Percentiles rank a stretch among this genome's conserved stretches.
These are phyloP conservation scores for Pleurotus eryngii DNA, from an alignment of 768 basidiomycete genomes.

Conservation along the genomic window DNA sequence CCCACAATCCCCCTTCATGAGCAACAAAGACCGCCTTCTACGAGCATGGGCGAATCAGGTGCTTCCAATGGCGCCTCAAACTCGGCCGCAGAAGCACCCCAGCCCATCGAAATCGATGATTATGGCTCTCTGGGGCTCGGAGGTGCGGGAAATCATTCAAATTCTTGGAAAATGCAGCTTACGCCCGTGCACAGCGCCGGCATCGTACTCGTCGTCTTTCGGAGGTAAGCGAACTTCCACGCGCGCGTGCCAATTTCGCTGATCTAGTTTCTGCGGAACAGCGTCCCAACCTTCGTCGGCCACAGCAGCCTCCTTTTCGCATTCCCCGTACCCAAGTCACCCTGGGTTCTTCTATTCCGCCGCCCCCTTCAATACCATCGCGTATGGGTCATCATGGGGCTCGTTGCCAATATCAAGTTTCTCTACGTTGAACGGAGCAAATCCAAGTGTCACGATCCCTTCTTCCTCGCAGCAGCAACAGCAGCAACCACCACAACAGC, in stretches of 20 bases:
- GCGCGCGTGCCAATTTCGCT: not conserved
- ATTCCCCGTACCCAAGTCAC: constrained; percentile 36
- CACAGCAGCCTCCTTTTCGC: constrained; percentile 37
- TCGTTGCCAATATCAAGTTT: constrained; percentile 66
- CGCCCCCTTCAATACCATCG: constrained; percentile 48
- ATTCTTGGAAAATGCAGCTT: not conserved
- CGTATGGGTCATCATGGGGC: constrained; percentile 52
- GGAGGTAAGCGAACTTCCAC: constrained; percentile 1
- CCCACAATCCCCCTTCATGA: constrained; percentile 28
- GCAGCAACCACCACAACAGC: constrained; percentile 17
- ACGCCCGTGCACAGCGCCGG: not conserved
- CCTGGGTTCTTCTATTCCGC: constrained; percentile 33
- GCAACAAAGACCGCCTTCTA: constrained; percentile 19
- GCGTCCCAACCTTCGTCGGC: constrained; percentile 37
- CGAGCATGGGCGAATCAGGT: constrained; percentile 21
- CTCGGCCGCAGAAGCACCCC: constrained; percentile 20
- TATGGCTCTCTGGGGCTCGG: constrained; percentile 36
- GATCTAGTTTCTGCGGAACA: constrained; percentile 12
- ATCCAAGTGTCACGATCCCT: constrained; percentile 38
- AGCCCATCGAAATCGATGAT: constrained; percentile 38
- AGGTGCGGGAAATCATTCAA: constrained; percentile 26
- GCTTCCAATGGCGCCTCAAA: constrained; percentile 15
- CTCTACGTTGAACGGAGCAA: constrained; percentile 78
- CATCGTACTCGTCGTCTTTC: constrained; percentile 2
- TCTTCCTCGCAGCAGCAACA: constrained; percentile 20